Base-by-base conservation (phyloP, 192 early-diverging fungal species). In the Rhizoclosmatium globosum region DNA sequence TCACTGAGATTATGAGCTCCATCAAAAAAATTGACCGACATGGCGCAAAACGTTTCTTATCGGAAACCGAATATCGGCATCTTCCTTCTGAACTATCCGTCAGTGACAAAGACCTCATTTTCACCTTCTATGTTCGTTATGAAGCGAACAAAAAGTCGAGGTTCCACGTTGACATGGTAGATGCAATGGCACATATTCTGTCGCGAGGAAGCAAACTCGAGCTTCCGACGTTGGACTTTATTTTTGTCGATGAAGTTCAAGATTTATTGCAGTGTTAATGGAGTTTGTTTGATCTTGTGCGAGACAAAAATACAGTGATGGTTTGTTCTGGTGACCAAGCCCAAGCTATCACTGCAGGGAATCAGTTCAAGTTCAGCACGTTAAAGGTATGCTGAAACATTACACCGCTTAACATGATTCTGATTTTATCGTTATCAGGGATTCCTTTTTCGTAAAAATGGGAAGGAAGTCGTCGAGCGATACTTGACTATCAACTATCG, bases 181-280 rank as follows among this genome's bases (percentile, higher is more conserved):
- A 64, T 21, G 21, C 21, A 0, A 64, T 64, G 62, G 62, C 62
- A 21, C 6, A 64, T 21, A 1, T 64, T 21, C 21, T 64, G 62
- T 41, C 23, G 6, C 62, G 62, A 21, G 6, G 21, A 0, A 17
- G 11, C 7, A 39, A 7, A 11, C 11, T 21, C 7, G 21, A 64
- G 21, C 23, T 41, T 0, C 41, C 41, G 6, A 11, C 0, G 62
- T 21, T 17, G 0, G 1, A 64, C 62, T 11, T 64, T 41, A 64
- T 64, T 41, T 64, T 64, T 21, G 21, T 64, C 23, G 62, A 64
- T 21, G 62, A 64, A 42, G 62, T 64, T 11, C 62, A 64, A 64
- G 62, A 64, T 64, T 21, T 64, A 0, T 17, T 64, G 23, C 62
- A 6, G 6, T 64, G 62, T 41, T 1, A 64, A 21, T 21, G 6